Evolutionary conservation across 2,329 filamentous ascomycete species (phyloP), one percentile per base, ranked within the genome.

Genomic region (Geosmithia putterillii): DNA sequence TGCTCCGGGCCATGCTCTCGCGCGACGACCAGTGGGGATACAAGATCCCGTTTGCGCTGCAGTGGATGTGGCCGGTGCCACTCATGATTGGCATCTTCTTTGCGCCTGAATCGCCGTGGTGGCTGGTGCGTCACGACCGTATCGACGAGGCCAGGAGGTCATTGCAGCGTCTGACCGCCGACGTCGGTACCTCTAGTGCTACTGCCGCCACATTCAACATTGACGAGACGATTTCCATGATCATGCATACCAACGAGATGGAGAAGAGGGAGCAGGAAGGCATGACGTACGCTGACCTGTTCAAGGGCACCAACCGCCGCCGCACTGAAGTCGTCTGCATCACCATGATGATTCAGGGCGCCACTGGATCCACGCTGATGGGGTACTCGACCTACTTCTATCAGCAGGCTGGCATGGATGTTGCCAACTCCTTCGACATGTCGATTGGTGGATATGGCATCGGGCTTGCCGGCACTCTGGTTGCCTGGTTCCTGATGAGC

Each of bases 91-190:
- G 58, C 17, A 60, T 67, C 40, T 54, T 57, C 39, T 61, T 70
- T 15, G 66, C 67, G 4, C 70, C 70, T 1, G 70, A 73, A 47
- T 70, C 65, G 3, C 70, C 70, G 1, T 73, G 69, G 66, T 72
- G 66, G 64, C 60, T 69, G 5, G 63, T 71, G 8, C 64, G 69
- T 7, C 54, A 57, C 3, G 63, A 60, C 2, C 58, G 59, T 9
- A 47, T 61, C 3, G 60, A 63, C 3, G 62, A 64, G 2, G 68
- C 63, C 3, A 41, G 43, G 46, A 28, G 20, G 25, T 15, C 46
- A 2, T 42, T 56, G 20, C 37, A 41, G 14, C 48, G 55, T 6
- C 50, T 58, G 7, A 34, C 39, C 22, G 38, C 38, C 9, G 39
- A 42, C 38, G 28, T n/a, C n/a, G n/a, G n/a, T n/a, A n/a, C n/a